phyloP scores from a whole-genome alignment of 2,329 filamentous ascomycete genomes.

The Colletotrichum plurivorum region DNA sequence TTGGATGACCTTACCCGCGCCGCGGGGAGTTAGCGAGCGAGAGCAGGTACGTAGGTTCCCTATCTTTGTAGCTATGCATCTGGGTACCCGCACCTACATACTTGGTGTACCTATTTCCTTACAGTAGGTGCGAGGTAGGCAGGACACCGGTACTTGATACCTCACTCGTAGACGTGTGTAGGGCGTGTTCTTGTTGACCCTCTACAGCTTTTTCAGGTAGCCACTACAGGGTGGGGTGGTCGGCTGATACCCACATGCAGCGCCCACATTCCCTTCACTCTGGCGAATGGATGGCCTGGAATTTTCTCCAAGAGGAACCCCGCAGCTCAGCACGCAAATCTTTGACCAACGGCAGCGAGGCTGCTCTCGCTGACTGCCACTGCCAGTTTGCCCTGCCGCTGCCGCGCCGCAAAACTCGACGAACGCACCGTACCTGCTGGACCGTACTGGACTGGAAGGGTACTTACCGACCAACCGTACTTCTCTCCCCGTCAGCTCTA shows the following conservation, averaged over 20 bases:
- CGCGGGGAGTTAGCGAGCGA: slow-evolving; percentile 4
- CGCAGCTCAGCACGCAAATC: slow-evolving; percentile 39
- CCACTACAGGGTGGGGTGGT: slow-evolving; percentile 8
- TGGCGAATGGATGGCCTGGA: slow-evolving; percentile 22
- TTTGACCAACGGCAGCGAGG: slow-evolving; percentile 39
- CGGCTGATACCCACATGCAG: slow-evolving; percentile 9
- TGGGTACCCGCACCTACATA: background rate
- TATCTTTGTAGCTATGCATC: no score
- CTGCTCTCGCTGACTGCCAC: slow-evolving; percentile 24
- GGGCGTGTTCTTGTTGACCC: background rate
- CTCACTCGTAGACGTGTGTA: background rate
- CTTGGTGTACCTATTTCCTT: background rate
- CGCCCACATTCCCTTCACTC: slow-evolving; percentile 11
- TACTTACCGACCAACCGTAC: background rate
- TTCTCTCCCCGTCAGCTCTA: slow-evolving; percentile 21
- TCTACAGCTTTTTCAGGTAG: slow-evolving; percentile 14
- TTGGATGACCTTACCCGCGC: slow-evolving; percentile 8
- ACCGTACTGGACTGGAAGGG: background rate
- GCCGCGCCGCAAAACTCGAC: no score
- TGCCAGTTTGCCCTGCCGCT: no score
- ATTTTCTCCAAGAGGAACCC: slow-evolving; percentile 41
- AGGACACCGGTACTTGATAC: background rate
- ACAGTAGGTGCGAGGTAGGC: background rate
- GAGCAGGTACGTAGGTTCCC: no score
- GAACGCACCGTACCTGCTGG: no score